Base-by-base conservation (phyloP, 2,329 filamentous ascomycete species). In the Bipolaris cookei region DNA sequence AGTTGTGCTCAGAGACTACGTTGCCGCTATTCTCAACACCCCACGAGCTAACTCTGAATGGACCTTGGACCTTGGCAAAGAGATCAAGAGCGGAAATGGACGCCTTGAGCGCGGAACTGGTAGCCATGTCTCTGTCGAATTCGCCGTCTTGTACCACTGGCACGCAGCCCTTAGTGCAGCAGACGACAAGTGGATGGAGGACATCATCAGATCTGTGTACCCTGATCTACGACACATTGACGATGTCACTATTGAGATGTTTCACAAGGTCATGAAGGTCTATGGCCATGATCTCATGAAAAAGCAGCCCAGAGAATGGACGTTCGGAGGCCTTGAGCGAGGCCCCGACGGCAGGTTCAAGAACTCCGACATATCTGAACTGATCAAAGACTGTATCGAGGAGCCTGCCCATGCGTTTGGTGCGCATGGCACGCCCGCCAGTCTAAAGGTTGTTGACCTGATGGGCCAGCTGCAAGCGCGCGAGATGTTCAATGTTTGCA, bases 81-180 rank as follows among this genome's bases (percentile, higher is more conserved):
- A 69, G 67, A 46, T 76, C 81, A 62, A 87, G 81, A 7, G 81
- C 25, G 75, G 83, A 1, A 93, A 4, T 81, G 85, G 86, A 0
- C 86, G 90, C 49, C 83, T 69, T 14, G 67, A 68, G 47, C 62
- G 86, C 14, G 91, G 90, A 49, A 86, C 90, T 0, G 91, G 91
- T 51, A 96, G 94, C 68, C 86, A 89, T 62, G 90, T 93, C 8
- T 93, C 90, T 0, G 90, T 89, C 4, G 91, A 96, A 77, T 96
- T 96, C 81, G 95, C 94, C 70, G 82, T 96, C 8, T 88, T 90
- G 66, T 96, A 96, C 74, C 85, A 91, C 62, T 95, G 91, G 90
- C 91, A 95, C 79, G 91, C 90, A 6, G 88, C 88, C 64, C 90
- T 93, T 65, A 83, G 82, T 51, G 83, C 85, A 54, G 87, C 85